phyloP scores from a whole-genome alignment of 2,329 filamentous ascomycete species.

The Colletotrichum ledebouriae region DNA sequence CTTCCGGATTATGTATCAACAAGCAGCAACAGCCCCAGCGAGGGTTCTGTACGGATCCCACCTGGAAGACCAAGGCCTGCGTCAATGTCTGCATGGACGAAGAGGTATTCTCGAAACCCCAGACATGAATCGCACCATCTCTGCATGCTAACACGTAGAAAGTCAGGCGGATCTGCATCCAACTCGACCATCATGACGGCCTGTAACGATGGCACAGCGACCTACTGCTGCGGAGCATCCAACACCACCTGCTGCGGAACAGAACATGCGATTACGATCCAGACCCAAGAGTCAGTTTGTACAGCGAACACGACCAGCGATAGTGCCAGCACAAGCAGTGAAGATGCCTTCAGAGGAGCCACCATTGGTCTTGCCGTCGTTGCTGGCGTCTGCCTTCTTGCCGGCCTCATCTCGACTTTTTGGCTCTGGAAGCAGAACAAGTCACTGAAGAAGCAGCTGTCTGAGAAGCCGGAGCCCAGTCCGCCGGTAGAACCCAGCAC shows the following conservation, averaged over 20 bases:
- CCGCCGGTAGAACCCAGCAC: slow-evolving; percentile 2
- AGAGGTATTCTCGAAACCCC: slow-evolving; percentile 20
- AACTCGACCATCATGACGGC: slow-evolving; percentile 35
- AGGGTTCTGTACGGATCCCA: slow-evolving; percentile 50
- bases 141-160: not conserved
- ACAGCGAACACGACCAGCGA: slow-evolving; percentile 20
- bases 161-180: slow-evolving; percentile 13
- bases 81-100: slow-evolving; percentile 48
- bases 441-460: slow-evolving; percentile 39
- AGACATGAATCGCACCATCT: not conserved
- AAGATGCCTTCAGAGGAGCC: slow-evolving; percentile 43
- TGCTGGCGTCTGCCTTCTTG: slow-evolving; percentile 44
- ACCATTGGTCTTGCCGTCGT: slow-evolving; percentile 47
- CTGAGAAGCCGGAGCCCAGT: slow-evolving; percentile 14
- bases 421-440: slow-evolving; percentile 46
- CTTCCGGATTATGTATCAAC: slow-evolving; percentile 48
- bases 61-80: slow-evolving; percentile 50
- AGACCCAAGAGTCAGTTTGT: slow-evolving; percentile 45
- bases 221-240: slow-evolving; percentile 50
- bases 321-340: slow-evolving; percentile 25
- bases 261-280: slow-evolving; percentile 43
- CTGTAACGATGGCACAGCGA: slow-evolving; percentile 46
- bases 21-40: slow-evolving; percentile 44
- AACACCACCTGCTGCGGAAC: slow-evolving; percentile 50
- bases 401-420: slow-evolving; percentile 36